These are phyloP conservation scores for Nicotiana undulata DNA, from an alignment of 257 asterid genomes.

Conservation along the genomic window DNA sequence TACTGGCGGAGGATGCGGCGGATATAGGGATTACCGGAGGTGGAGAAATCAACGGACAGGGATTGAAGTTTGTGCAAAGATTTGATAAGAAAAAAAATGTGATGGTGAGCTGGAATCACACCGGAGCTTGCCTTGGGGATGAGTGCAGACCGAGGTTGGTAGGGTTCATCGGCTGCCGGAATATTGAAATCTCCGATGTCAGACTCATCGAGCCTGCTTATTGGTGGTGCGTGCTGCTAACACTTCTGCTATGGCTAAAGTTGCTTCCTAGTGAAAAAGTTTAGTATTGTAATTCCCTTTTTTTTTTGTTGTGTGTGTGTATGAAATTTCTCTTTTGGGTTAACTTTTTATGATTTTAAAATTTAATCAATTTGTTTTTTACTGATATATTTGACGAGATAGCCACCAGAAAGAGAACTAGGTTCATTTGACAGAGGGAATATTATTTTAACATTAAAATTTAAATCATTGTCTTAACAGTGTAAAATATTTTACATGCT, in stretches of 20 bases:
- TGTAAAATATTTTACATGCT: too few species aligned
- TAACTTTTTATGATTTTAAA: too few species aligned
- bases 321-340: too few species aligned
- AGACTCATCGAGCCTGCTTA: constrained; percentile 67
- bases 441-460: too few species aligned
- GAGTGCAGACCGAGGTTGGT: constrained; percentile 91
- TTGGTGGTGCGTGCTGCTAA: constrained; percentile 55
- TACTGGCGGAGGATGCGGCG: constrained; percentile 62
- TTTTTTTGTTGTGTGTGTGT: too few species aligned
- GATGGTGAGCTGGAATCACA: constrained; percentile 94
- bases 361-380: too few species aligned
- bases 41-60: constrained; percentile 95
- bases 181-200: constrained; percentile 47
- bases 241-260: neutral
- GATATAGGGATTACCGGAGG: constrained; percentile 90
- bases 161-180: constrained; percentile 63
- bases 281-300: too few species aligned
- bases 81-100: constrained; percentile 81
- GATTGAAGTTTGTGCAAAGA: constrained; percentile 58
- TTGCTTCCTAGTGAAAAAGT: too few species aligned
- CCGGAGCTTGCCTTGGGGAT: constrained; percentile 75
- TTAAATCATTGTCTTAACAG: too few species aligned
- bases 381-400: too few species aligned
- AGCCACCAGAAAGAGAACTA: too few species aligned
- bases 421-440: too few species aligned